Evolutionary conservation across 139 green algal species (phyloP), one percentile per base, ranked within the genome.

Genomic region (Volvox reticuliferus): DNA sequence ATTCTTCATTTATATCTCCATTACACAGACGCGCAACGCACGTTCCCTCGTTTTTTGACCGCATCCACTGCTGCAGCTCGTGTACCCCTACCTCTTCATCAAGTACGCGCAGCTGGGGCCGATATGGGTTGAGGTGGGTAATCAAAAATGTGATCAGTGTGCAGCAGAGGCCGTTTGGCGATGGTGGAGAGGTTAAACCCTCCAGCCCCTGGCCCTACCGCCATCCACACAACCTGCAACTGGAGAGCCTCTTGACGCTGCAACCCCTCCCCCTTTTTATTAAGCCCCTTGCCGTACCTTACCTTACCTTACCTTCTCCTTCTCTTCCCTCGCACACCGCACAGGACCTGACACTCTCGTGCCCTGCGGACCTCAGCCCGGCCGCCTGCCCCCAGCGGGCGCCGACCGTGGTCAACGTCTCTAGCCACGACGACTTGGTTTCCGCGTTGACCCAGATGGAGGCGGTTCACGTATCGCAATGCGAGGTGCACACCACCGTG

Each of bases 51-150:
- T 14, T n/a, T 9, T 5, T 9, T 55, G 44, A 55, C 44, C 44
- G 9, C 44, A 55, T 55, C 44, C 44, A 9, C 44, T 73, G 21
- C 65, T 71, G 61, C 85, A 89, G 85, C 26, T 65, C 2, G 44
- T 82, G 28, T 89, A 62, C 44, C 85, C 85, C 14, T 82, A 89
- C 69, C n/a, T 89, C 28, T 82, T 89, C 69, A 67, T 89, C 69
- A 82, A 82, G 44, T 89, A 89, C 44, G 85, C 69, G 6, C 69
- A 82, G 69, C 14, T 89, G 3, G 85, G 69, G 37, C 69, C 85
- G 17, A 73, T 89, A 30, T 89, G 85, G 85, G 28, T 82, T 0
- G 85, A 89, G 68, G 83, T 89, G 35, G 62, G 82, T 61, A 6
- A n/a, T 19, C 28, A 37, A 14, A 62, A 16, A 62, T 62, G n/a